phyloP scores from a whole-genome alignment of 2,329 filamentous ascomycete genomes.

The Nemania sp. region DNA sequence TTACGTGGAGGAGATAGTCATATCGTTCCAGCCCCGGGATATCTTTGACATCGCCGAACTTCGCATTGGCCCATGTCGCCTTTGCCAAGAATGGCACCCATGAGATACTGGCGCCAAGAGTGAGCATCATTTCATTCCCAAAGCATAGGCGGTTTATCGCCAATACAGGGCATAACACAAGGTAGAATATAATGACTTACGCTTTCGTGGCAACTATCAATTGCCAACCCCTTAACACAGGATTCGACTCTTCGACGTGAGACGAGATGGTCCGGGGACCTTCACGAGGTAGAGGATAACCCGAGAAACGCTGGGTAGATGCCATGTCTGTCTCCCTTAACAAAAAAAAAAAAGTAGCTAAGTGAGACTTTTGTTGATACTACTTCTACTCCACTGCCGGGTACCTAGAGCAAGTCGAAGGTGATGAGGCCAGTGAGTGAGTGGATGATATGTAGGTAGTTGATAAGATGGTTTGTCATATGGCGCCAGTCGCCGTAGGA shows the following conservation, averaged over 20 bases:
- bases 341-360: not conserved
- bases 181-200: constrained; percentile 25
- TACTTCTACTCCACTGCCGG: not conserved
- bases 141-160: not conserved
- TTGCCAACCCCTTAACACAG: constrained; percentile 73
- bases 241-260: constrained; percentile 71
- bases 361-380: constrained; percentile 14
- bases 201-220: constrained; percentile 64
- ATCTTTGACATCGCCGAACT: constrained; percentile 62
- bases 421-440: not conserved
- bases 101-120: constrained; percentile 61
- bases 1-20: constrained; percentile 62
- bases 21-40: constrained; percentile 60
- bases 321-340: constrained; percentile 29
- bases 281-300: constrained; percentile 49
- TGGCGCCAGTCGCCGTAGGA: not conserved
- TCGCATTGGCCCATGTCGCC: constrained; percentile 77
- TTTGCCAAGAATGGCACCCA: constrained; percentile 71
- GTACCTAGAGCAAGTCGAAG: not conserved
- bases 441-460: not conserved
- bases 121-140: constrained; percentile 9
- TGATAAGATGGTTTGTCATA: not conserved
- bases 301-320: constrained; percentile 44
- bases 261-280: constrained; percentile 56
- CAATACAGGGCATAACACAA: constrained; percentile 54